A percentile compares a stretch with the other conserved stretches of the same genome.
Evolutionary conservation across 176 grass and related monocot species (phyloP).

Genomic region (Thinopyrum elongatum): DNA sequence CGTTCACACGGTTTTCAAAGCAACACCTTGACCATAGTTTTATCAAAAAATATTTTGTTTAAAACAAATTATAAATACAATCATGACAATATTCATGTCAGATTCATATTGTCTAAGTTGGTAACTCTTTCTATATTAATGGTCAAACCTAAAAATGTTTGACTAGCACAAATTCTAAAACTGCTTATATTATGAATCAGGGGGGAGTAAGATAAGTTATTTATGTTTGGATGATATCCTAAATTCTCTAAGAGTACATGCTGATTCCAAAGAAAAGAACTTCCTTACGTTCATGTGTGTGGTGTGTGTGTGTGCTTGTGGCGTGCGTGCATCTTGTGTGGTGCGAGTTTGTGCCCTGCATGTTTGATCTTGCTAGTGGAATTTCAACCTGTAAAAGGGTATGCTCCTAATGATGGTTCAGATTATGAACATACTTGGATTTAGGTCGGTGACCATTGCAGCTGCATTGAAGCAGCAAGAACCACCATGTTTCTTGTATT

Average conservation of each 20-base stretch:
- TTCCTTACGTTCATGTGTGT: not conserved
- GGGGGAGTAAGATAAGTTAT: not conserved
- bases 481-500: conserved; percentile 63
- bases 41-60: not conserved
- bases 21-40: not conserved
- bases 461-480: conserved; percentile 64
- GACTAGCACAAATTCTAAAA: not conserved
- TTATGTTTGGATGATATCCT: not conserved
- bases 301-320: not conserved
- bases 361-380: conserved; percentile 12
- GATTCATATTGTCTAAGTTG: not conserved
- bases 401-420: not conserved
- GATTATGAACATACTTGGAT: conserved; percentile 50
- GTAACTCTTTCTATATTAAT: not conserved
- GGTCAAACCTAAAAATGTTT: not conserved
- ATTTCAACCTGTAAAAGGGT: conserved; percentile 17
- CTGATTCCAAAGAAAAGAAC: not conserved
- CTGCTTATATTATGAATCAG: not conserved
- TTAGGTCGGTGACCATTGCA: conserved; percentile 48
- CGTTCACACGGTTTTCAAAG: not conserved
- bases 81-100: not conserved
- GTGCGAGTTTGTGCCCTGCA: not conserved
- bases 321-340: not conserved
- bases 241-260: not conserved
- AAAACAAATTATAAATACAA: not conserved